Percentiles rank a stretch among this genome's conserved stretches.
These are phyloP conservation scores for Epichloe baconii DNA, from an alignment of 2,329 filamentous ascomycete genomes.

Conservation along the genomic window DNA sequence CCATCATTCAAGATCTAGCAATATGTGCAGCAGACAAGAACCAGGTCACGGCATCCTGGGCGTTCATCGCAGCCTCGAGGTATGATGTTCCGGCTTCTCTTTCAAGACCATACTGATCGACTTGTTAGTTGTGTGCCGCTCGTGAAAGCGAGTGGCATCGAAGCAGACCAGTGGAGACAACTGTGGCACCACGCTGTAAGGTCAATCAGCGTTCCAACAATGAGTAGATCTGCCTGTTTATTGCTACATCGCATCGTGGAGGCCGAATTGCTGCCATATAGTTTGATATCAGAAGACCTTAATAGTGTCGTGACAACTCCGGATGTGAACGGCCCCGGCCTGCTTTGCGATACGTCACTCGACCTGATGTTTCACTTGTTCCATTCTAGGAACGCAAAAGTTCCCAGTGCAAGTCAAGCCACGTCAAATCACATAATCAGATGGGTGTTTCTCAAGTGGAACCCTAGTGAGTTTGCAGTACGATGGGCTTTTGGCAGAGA, in stretches of 20 bases:
- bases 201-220: constrained; percentile 54
- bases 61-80: constrained; percentile 71
- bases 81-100: constrained; percentile 24
- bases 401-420: constrained; percentile 53
- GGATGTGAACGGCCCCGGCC: constrained; percentile 68
- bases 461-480: constrained; percentile 47
- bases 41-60: constrained; percentile 57
- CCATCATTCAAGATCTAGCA: constrained; percentile 45
- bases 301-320: constrained; percentile 62
- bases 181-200: constrained; percentile 64
- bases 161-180: constrained; percentile 47
- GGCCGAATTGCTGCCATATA: constrained; percentile 51
- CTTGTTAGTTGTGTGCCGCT: constrained; percentile 19
- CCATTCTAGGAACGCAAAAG: constrained; percentile 49
- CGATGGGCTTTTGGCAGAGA: not conserved
- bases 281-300: constrained; percentile 53
- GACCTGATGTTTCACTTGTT: constrained; percentile 59
- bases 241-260: constrained; percentile 57
- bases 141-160: constrained; percentile 21
- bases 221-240: constrained; percentile 65
- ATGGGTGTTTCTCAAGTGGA: constrained; percentile 78
- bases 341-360: constrained; percentile 68
- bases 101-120: constrained; percentile 9
- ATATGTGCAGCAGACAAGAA: constrained; percentile 57
- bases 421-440: constrained; percentile 60